Conservation (phyloP, 441 rosid genomes). For the Hura crepitans region DNA sequence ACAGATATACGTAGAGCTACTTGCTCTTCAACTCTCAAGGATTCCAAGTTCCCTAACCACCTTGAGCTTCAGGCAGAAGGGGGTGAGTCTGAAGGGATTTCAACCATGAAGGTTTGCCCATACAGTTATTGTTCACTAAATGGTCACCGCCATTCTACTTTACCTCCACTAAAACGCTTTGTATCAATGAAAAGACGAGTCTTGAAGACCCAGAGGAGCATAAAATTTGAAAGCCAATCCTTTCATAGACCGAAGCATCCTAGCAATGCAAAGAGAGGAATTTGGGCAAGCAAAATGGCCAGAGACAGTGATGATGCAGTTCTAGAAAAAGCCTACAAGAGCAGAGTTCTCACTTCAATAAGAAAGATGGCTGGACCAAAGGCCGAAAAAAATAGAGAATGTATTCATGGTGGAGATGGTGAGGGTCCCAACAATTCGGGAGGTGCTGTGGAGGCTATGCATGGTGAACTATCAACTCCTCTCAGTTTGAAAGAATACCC, state of each 20-base stretch:
- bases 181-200: slow-evolving; percentile 57
- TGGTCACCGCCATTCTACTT: slow-evolving; percentile 46
- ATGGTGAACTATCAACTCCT: too few relatives aligned
- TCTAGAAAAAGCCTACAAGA: slow-evolving; percentile 16
- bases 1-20: slow-evolving; percentile 49
- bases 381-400: too few relatives aligned
- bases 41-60: slow-evolving; percentile 44
- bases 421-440: too few relatives aligned
- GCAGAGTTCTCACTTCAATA: slow-evolving; percentile 14
- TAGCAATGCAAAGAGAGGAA: slow-evolving; percentile 37
- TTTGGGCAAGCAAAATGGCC: slow-evolving; percentile 20
- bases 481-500: too few relatives aligned
- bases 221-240: slow-evolving; percentile 36
- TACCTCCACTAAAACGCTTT: slow-evolving; percentile 55
- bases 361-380: slow-evolving; percentile 3
- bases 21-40: slow-evolving; percentile 78
- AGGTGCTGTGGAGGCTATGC: too few relatives aligned
- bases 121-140: slow-evolving; percentile 89
- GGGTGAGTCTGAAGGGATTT: slow-evolving; percentile 30
- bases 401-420: too few relatives aligned
- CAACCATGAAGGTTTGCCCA: slow-evolving; percentile 43
- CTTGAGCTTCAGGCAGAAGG: slow-evolving; percentile 35
- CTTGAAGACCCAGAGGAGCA: slow-evolving; percentile 46
- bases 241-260: slow-evolving; percentile 32
- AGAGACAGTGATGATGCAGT: slow-evolving; percentile 24